Evolutionary conservation across 768 basidiomycete genomes (phyloP).

Genomic region (Mycena leptocephala): DNA sequence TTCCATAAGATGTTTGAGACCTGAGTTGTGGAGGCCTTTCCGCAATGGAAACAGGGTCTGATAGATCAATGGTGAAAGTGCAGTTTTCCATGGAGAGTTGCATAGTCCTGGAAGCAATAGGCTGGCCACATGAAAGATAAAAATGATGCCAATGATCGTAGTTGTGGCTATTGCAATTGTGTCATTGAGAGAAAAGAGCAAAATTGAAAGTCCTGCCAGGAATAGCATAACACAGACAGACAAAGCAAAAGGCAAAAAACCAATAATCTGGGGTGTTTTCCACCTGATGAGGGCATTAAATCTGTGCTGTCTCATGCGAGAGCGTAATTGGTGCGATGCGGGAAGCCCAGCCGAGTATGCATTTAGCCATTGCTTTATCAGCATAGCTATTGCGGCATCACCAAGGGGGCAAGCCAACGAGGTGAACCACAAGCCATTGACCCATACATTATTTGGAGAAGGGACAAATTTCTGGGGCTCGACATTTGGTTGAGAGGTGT

Average conservation of each 20-base stretch:
- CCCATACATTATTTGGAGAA: conserved; percentile 21
- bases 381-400: conserved; percentile 29
- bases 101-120: conserved; percentile 36
- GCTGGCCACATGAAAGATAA: conserved; percentile 35
- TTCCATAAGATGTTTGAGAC: not conserved
- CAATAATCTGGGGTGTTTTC: conserved; percentile 37
- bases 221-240: conserved; percentile 41
- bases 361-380: conserved; percentile 33
- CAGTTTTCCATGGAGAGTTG: conserved; percentile 42
- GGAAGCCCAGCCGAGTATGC: conserved; percentile 30
- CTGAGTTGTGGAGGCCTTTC: not conserved
- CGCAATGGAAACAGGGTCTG: conserved; percentile 19
- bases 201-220: conserved; percentile 35
- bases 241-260: conserved; percentile 35
- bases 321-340: conserved; percentile 22
- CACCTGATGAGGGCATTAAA: conserved; percentile 26
- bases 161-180: conserved; percentile 32
- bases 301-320: conserved; percentile 30
- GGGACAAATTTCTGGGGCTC: conserved; percentile 13
- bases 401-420: conserved; percentile 26
- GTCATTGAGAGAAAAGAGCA: conserved; percentile 34
- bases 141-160: conserved; percentile 25
- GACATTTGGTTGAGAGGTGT: conserved; percentile 15
- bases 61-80: conserved; percentile 35
- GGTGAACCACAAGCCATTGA: conserved; percentile 33